These are phyloP conservation scores for Cordyceps cicadae DNA, from an alignment of 2,329 filamentous ascomycete genomes.

Conservation along the genomic window DNA sequence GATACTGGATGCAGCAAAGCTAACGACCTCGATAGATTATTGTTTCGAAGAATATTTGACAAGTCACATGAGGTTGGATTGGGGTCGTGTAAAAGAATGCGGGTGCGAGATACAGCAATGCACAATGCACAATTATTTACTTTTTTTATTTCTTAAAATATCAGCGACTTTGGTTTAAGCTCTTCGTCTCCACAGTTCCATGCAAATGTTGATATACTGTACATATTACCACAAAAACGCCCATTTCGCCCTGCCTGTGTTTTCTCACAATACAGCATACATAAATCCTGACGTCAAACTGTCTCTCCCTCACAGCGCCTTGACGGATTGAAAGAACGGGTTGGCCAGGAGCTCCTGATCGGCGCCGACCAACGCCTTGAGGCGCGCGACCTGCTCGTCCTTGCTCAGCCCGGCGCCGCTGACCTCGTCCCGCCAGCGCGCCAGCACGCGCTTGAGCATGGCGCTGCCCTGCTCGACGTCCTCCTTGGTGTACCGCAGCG, in stretches of 20 bases:
- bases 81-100: too few species aligned
- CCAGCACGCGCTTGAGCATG: conserved; percentile 73
- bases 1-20: neutral
- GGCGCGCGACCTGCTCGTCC: conserved; percentile 67
- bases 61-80: too few species aligned
- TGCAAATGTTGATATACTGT: neutral
- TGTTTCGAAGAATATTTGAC: too few species aligned
- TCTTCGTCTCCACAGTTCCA: neutral
- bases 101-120: neutral
- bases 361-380: conserved; percentile 69
- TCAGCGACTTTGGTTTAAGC: neutral
- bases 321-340: conserved; percentile 62
- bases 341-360: conserved; percentile 59
- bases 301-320: conserved; percentile 35
- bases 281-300: neutral
- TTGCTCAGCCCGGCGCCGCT: conserved; percentile 48
- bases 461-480: conserved; percentile 85
- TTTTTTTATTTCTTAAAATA: neutral
- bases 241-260: neutral
- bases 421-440: conserved; percentile 77
- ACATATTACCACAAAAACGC: neutral
- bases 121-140: too few species aligned
- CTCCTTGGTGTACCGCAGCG: conserved; percentile 60
- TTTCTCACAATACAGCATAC: neutral
- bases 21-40: neutral